Evolutionary conservation across 495 filamentous ascomycete genomes (phyloP).

Genomic region (Schizothecium vesticola): DNA sequence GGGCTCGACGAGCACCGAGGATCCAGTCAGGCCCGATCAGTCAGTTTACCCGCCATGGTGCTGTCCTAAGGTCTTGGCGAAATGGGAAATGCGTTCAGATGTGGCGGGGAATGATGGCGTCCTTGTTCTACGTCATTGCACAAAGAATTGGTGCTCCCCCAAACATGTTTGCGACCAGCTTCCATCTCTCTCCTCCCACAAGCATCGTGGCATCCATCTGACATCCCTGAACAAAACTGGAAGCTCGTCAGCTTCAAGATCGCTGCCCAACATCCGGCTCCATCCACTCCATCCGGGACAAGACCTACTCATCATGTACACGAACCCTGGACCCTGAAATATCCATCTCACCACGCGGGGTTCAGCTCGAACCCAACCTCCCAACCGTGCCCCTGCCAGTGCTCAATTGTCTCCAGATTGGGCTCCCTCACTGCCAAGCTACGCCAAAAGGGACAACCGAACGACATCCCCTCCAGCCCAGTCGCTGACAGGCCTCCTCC

Average conservation of each 20-base stretch:
- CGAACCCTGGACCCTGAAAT: background rate
- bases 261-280: background rate
- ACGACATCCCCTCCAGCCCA: background rate
- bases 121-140: constrained; percentile 7
- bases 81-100: constrained; percentile 1
- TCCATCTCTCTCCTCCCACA: background rate
- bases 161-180: constrained; percentile 1
- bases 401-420: background rate
- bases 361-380: background rate
- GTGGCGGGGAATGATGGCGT: background rate
- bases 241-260: background rate
- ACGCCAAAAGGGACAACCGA: background rate
- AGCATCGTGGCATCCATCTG: background rate
- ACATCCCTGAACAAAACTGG: background rate
- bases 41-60: background rate
- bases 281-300: background rate
- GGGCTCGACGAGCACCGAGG: background rate
- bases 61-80: background rate
- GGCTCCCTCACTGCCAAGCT: background rate
- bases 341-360: background rate
- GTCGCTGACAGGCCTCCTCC: background rate
- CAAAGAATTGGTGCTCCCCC: constrained; percentile 4
- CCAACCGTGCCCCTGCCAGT: background rate
- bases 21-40: background rate
- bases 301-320: background rate